Evolutionary conservation across 306 rosid genomes (phyloP).

Genomic region (Gastrolobium bilobum): DNA sequence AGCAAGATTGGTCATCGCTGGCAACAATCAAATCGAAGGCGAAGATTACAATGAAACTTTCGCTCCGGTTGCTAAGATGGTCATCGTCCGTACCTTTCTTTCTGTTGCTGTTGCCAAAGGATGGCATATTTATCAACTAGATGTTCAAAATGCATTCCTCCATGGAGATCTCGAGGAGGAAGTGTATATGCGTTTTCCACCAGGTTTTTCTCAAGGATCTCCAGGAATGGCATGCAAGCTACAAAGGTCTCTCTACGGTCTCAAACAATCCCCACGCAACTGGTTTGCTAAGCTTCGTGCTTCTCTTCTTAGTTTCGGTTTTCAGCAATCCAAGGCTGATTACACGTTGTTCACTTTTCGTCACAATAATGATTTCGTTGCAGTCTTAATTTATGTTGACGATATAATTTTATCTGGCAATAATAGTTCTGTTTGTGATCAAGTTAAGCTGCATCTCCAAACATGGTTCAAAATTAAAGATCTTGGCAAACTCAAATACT

Average conservation of each 20-base stretch:
- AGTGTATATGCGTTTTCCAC: not conserved
- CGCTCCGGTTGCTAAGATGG: not conserved
- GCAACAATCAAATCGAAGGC: constrained; percentile 7
- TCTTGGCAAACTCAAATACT: too few species aligned
- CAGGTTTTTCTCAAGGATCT: not conserved
- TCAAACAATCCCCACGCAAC: not conserved
- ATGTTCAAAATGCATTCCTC: not conserved
- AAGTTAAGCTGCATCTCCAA: too few species aligned
- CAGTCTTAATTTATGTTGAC: not conserved
- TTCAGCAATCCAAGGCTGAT: not conserved
- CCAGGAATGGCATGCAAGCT: not conserved
- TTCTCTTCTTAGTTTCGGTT: not conserved
- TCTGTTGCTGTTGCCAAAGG: not conserved
- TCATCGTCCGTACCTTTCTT: not conserved
- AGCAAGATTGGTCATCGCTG: not conserved
- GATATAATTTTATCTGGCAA: not conserved
- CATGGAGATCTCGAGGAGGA: constrained; percentile 11
- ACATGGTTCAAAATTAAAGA: too few species aligned
- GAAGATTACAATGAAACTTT: not conserved
- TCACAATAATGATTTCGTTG: not conserved
- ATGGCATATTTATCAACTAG: constrained; percentile 4
- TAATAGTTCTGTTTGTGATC: too few species aligned
- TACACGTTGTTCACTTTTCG: not conserved
- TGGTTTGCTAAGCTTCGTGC: not conserved
- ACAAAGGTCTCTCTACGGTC: not conserved